Conservation (phyloP, 2,329 filamentous ascomycete genomes). For the Colletotrichum incanum region DNA sequence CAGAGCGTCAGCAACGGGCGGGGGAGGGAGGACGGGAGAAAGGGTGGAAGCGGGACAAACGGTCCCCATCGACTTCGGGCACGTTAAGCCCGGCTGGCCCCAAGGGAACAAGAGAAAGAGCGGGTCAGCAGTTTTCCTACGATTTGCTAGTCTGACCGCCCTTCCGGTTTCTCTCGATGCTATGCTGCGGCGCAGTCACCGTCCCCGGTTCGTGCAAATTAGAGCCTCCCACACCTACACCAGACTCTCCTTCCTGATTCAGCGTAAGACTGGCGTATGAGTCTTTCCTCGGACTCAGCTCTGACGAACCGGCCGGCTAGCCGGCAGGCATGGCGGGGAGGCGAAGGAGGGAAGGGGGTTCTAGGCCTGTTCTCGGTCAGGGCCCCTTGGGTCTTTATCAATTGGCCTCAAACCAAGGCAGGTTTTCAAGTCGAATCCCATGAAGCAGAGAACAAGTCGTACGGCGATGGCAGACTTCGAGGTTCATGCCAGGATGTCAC, state of each 20-base stretch:
- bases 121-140: not conserved
- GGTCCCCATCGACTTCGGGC: not conserved
- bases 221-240: slow-evolving; percentile 15
- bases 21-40: not conserved
- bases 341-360: not conserved
- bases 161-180: slow-evolving; percentile 9
- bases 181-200: slow-evolving; percentile 10
- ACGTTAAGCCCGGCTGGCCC: not conserved
- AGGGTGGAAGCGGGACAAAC: slow-evolving; percentile 6
- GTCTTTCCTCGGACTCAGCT: slow-evolving; percentile 1
- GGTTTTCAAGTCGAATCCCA: not conserved
- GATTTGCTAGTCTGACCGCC: slow-evolving; percentile 42
- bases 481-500: slow-evolving; percentile 25
- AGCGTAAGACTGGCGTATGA: slow-evolving; percentile 1
- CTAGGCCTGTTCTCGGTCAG: not conserved
- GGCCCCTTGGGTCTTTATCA: not conserved
- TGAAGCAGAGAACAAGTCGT: not conserved
- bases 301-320: not conserved
- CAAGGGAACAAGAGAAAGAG: not conserved
- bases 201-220: slow-evolving; percentile 17
- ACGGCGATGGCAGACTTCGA: not conserved
- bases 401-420: not conserved
- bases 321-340: slow-evolving; percentile 1
- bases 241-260: slow-evolving; percentile 20
- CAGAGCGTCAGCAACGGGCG: slow-evolving; percentile 10